These are phyloP conservation scores for Beta corolliflora DNA, from an alignment of 179 eudicot species.

Conservation along the genomic window DNA sequence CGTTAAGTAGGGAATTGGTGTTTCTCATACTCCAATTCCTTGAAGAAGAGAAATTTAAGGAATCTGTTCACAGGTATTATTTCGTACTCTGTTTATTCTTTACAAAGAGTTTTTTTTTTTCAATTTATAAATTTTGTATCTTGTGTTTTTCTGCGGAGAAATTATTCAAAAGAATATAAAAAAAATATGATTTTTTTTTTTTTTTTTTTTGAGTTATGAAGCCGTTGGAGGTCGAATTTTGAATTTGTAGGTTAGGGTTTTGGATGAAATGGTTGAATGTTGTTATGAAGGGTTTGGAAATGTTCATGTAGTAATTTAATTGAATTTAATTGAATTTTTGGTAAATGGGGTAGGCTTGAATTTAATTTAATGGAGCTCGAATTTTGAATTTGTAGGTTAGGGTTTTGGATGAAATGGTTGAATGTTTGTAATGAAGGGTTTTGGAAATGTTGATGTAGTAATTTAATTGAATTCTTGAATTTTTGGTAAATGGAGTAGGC, in stretches of 20 bases:
- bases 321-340: neutral
- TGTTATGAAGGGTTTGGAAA: neutral
- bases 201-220: neutral
- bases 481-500: conserved; percentile 36
- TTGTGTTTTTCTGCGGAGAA: neutral
- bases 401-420: conserved; percentile 2
- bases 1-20: conserved; percentile 90
- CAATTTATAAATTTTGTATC: neutral
- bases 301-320: neutral
- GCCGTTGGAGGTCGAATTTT: conserved; percentile 12
- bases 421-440: neutral
- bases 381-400: conserved; percentile 5
- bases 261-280: conserved; percentile 2
- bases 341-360: conserved; percentile 26
- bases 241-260: neutral
- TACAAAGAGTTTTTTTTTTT: neutral
- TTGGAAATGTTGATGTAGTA: neutral
- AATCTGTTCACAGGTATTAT: conserved; percentile 73
- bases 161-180: neutral
- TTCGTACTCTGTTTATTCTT: neutral
- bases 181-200: too few relatives aligned
- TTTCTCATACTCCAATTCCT: conserved; percentile 87
- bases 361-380: neutral
- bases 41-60: conserved; percentile 89
- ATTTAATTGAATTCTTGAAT: neutral